Evolutionary conservation across 192 early-diverging fungal species (phyloP).

Genomic region (Coemansia reversa): DNA sequence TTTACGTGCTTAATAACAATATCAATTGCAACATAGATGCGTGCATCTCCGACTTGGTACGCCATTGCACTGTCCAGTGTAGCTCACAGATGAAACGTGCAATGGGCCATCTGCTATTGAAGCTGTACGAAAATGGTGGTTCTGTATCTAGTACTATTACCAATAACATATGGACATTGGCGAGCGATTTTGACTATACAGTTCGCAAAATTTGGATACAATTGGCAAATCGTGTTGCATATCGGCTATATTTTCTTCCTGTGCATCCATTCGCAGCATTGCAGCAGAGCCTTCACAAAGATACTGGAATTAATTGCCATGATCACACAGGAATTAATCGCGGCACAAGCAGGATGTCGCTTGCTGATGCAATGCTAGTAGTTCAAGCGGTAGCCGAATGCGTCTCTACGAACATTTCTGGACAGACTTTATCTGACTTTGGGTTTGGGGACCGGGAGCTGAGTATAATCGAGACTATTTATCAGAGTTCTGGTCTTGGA

Average conservation of each 20-base stretch:
- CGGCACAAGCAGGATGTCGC: constrained; percentile 8
- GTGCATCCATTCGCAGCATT: constrained; percentile 7
- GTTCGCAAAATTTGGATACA: constrained; percentile 25
- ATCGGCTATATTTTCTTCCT: neutral
- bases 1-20: constrained; percentile 12
- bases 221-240: constrained; percentile 6
- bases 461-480: constrained; percentile 11
- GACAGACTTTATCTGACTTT: neutral
- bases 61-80: constrained; percentile 1
- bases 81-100: constrained; percentile 11
- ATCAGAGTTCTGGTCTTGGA: constrained; percentile 1
- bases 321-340: neutral
- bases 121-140: constrained; percentile 2
- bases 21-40: neutral
- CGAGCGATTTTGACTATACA: constrained; percentile 13
- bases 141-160: neutral
- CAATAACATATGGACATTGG: constrained; percentile 7
- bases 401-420: neutral
- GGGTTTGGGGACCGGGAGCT: constrained; percentile 13
- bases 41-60: constrained; percentile 5
- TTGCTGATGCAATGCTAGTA: constrained; percentile 27
- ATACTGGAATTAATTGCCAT: neutral
- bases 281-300: constrained; percentile 1
- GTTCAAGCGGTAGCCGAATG: constrained; percentile 10
- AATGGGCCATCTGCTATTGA: constrained; percentile 16